Conservation (phyloP, 805 yeast species). For the Barnettozyma californica region DNA sequence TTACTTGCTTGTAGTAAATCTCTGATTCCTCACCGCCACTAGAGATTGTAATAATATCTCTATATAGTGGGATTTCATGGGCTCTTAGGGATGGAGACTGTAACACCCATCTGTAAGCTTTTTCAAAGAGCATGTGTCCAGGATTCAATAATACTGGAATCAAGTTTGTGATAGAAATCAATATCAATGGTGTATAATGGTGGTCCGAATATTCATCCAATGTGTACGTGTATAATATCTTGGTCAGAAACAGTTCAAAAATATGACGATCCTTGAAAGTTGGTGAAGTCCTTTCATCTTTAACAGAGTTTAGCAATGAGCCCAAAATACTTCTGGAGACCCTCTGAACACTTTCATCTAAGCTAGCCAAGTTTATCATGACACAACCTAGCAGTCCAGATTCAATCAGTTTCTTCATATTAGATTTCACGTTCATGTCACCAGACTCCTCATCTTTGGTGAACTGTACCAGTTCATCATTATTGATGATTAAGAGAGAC, state of each 20-base stretch:
- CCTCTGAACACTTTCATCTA: slow-evolving; percentile 22
- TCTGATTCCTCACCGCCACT: slow-evolving; percentile 35
- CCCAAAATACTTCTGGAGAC: slow-evolving; percentile 41
- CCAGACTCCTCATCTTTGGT: slow-evolving; percentile 26
- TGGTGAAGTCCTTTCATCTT: slow-evolving; percentile 28
- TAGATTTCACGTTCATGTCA: slow-evolving; percentile 31
- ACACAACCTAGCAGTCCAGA: slow-evolving; percentile 49
- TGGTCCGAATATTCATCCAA: slow-evolving; percentile 12
- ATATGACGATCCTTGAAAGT: slow-evolving; percentile 52
- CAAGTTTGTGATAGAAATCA: slow-evolving; percentile 50
- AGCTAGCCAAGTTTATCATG: slow-evolving; percentile 40
- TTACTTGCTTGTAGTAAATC: slow-evolving; percentile 49
- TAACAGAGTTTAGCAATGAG: slow-evolving; percentile 39
- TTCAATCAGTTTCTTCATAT: slow-evolving; percentile 53
- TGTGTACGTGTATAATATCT: slow-evolving; percentile 31
- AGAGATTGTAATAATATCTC: slow-evolving; percentile 25
- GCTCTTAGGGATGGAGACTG: slow-evolving; percentile 33
- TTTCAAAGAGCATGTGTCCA: slow-evolving; percentile 68
- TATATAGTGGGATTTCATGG: slow-evolving; percentile 41
- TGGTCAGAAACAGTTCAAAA: slow-evolving; percentile 47
- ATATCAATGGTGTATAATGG: slow-evolving; percentile 42
- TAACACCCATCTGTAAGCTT: slow-evolving; percentile 59
- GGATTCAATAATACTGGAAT: slow-evolving; percentile 61
- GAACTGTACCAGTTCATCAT: slow-evolving; percentile 51
- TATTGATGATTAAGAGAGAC: slow-evolving; percentile 53